phyloP scores from a whole-genome alignment of 768 basidiomycete genomes.

The Plicaturopsis crispa region DNA sequence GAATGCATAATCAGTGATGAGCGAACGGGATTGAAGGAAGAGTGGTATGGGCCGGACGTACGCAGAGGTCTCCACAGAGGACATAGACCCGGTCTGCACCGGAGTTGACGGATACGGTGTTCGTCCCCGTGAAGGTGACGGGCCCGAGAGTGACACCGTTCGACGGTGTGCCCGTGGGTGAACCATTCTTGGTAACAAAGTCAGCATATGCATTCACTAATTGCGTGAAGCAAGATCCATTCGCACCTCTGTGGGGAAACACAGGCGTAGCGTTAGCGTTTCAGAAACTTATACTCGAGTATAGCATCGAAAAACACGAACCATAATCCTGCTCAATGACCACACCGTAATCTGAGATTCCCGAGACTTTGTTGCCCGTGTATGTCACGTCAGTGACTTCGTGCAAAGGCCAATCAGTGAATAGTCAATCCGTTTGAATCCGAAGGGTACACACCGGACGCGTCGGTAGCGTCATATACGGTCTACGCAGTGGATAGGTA shows the following conservation, averaged over 20 bases:
- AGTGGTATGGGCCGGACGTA: no score
- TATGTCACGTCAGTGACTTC: conserved; percentile 12
- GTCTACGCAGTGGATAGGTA: conserved; percentile 8
- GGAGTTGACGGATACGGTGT: conserved; percentile 12
- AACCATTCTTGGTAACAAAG: not conserved
- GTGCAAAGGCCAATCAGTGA: no score
- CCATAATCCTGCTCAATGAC: conserved; percentile 14
- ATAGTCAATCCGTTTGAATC: no score
- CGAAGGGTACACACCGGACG: conserved; percentile 9
- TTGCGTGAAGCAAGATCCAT: not conserved
- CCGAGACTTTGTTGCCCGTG: conserved; percentile 12
- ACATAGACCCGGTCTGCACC: conserved; percentile 13
- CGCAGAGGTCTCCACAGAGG: conserved; percentile 10
- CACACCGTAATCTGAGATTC: conserved; percentile 12
- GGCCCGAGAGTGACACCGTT: not conserved
- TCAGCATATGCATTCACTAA: not conserved
- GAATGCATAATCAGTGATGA: not conserved
- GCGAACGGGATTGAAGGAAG: not conserved
- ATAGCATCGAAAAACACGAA: conserved; percentile 2
- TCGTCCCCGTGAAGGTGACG: conserved; percentile 12
- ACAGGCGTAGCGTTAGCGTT: not conserved
- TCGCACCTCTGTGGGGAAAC: not conserved
- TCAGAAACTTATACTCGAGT: not conserved
- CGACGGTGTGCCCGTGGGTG: conserved; percentile 4
- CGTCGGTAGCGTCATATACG: conserved; percentile 14